Evolutionary conservation across 495 filamentous ascomycete genomes (phyloP), one percentile per base, ranked within the genome.

Genomic region (Bacidia rubella): DNA sequence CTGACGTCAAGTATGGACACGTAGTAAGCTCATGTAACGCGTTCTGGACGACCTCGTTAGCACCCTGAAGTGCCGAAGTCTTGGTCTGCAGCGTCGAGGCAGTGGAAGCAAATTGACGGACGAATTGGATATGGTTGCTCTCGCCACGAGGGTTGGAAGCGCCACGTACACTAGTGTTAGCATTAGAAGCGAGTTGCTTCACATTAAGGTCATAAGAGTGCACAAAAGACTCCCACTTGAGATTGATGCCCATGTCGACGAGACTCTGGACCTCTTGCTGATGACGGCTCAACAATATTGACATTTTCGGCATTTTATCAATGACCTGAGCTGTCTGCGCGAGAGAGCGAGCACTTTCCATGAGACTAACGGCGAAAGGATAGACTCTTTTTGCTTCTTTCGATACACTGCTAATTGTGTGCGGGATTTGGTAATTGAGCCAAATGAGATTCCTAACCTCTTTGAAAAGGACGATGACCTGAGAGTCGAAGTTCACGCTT

Each of bases 371-470:
- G 19, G 92, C 92, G 62, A 90, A 97, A 1, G 92, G 92, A 62
- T 99, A 99, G 10, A 97, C 92, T 35, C 90, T 78, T 65, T 93
- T 95, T 1, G 92, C 93, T 62, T 97, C 92, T 66, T 95, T 97
- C 2, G 92, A 93, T 55, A 93, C 84, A 57, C 87, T 97, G 74
- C 81, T 95, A 61, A 99, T 83, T 1, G 83, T 75, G 69, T 97
- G 92, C 22, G 93, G 92, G 24, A 99, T 86, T 49, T 83, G 80
- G 65, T 85, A 97, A 60, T 85, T 88, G 43, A 92, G 79, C 89
- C 90, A 97, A 23, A 87, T 76, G 25, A 99, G 74, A 60, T 97
- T 97, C 23, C 92, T 80, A n/a, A 95, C 93, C 69, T 99, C 92
- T 62, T 99, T 99, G 74, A 97, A 99, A 26, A 99, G 68, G 0